phyloP scores from a whole-genome alignment of 2,329 filamentous ascomycete species.

The Lachnellula willkommii region DNA sequence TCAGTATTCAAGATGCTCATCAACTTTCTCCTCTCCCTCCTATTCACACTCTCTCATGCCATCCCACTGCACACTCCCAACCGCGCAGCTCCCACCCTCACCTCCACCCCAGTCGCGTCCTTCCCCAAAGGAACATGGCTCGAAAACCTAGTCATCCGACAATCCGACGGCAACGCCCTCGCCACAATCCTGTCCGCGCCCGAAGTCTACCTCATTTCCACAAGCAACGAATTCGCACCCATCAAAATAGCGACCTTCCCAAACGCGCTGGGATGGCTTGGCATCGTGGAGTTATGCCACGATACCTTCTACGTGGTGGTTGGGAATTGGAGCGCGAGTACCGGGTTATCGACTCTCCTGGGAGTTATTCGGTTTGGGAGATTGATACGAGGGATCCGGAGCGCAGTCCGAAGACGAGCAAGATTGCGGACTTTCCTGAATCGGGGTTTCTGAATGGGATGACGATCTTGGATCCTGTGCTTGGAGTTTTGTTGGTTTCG shows the following conservation, averaged over 20 bases:
- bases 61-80: background rate
- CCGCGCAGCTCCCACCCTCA: background rate
- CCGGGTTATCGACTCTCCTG: background rate
- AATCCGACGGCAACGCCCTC: slow-evolving; percentile 46
- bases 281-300: slow-evolving; percentile 31
- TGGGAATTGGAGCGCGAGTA: slow-evolving; percentile 2
- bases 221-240: background rate
- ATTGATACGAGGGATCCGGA: background rate
- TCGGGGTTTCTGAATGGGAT: slow-evolving; percentile 25
- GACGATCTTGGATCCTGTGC: background rate
- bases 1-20: too few species aligned
- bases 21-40: too few species aligned
- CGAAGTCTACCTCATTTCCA: background rate
- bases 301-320: slow-evolving; percentile 26
- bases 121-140: slow-evolving; percentile 1
- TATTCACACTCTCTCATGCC: too few species aligned
- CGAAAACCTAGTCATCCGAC: slow-evolving; percentile 30
- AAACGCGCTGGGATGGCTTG: slow-evolving; percentile 23
- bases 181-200: background rate
- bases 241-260: background rate
- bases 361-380: slow-evolving; percentile 14
- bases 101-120: background rate
- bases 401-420: slow-evolving; percentile 1
- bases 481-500: background rate
- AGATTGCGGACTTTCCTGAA: slow-evolving; percentile 20